Conservation (phyloP, 192 early-diverging fungal genomes). For the Mortierella claussenii region DNA sequence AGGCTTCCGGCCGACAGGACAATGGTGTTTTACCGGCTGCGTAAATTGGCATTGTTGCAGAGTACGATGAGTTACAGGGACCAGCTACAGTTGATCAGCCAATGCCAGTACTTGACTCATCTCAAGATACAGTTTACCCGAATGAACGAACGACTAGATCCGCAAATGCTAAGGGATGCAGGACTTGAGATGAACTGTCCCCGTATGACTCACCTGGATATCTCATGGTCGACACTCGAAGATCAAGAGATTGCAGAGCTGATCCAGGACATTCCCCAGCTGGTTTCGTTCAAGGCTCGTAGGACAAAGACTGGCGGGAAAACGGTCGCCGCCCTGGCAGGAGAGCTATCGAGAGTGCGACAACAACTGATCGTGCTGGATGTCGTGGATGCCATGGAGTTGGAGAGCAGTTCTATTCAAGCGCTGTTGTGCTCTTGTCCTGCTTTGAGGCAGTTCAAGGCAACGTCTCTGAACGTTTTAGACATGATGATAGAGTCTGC, state of each 20-base stretch:
- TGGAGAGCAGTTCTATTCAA: constrained; percentile 10
- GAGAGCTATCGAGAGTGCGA: neutral
- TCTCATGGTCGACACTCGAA: constrained; percentile 17
- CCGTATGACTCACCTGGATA: constrained; percentile 19
- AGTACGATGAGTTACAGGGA: constrained; percentile 12
- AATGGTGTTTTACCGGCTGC: constrained; percentile 20
- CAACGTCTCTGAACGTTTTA: neutral
- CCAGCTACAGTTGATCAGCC: constrained; percentile 16
- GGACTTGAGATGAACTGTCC: constrained; percentile 5
- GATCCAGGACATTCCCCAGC: neutral
- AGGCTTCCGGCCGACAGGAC: neutral
- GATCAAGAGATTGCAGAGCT: constrained; percentile 24
- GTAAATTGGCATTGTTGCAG: neutral
- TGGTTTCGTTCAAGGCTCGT: constrained; percentile 8
- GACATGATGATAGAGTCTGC: neutral
- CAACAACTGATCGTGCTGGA: constrained; percentile 11
- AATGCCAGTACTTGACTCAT: constrained; percentile 36
- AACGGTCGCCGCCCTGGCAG: neutral
- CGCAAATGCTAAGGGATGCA: neutral
- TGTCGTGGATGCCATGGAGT: constrained; percentile 7
- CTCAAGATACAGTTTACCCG: constrained; percentile 19
- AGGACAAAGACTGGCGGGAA: constrained; percentile 2
- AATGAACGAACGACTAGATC: neutral
- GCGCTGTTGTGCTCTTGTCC: constrained; percentile 13
- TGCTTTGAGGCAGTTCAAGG: constrained; percentile 14